Evolutionary conservation across 805 yeast species (phyloP).

Genomic region (Myxozyma lipomycoides): DNA sequence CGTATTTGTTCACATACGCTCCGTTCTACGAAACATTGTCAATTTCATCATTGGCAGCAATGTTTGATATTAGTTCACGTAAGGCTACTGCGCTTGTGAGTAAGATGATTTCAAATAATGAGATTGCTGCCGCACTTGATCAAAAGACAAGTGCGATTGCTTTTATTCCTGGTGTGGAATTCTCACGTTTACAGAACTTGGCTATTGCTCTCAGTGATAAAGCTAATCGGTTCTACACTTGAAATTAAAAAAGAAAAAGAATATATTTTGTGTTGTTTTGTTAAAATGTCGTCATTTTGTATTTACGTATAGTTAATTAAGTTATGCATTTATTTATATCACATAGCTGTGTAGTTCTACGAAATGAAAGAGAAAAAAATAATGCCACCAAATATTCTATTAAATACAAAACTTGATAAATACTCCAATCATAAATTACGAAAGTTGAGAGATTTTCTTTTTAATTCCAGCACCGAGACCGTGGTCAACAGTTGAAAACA

Average conservation of each 20-base stretch:
- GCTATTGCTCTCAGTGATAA: slow-evolving; percentile 81
- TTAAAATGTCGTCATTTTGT: no score
- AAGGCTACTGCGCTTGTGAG: slow-evolving; percentile 61
- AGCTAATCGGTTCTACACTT: slow-evolving; percentile 40
- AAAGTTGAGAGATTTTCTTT: slow-evolving; percentile 9
- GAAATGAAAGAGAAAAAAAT: no score
- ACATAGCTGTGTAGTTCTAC: no score
- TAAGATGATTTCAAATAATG: slow-evolving; percentile 73
- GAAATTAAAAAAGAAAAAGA: background rate
- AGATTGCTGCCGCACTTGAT: slow-evolving; percentile 70
- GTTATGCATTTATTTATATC: no score
- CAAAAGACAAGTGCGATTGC: slow-evolving; percentile 59
- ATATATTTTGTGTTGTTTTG: no score
- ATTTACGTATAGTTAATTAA: no score
- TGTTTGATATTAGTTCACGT: slow-evolving; percentile 59
- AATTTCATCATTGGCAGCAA: slow-evolving; percentile 55
- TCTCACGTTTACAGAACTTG: slow-evolving; percentile 80
- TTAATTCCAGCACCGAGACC: slow-evolving; percentile 65
- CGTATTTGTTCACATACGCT: slow-evolving; percentile 85
- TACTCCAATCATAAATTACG: background rate
- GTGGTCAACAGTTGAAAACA: slow-evolving; percentile 69
- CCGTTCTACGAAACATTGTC: slow-evolving; percentile 72
- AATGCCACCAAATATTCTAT: no score
- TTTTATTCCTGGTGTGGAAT: slow-evolving; percentile 72
- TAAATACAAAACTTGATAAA: no score